Conservation (phyloP, 108 stramenopile genomes). For the Epipyxis sp. region DNA sequence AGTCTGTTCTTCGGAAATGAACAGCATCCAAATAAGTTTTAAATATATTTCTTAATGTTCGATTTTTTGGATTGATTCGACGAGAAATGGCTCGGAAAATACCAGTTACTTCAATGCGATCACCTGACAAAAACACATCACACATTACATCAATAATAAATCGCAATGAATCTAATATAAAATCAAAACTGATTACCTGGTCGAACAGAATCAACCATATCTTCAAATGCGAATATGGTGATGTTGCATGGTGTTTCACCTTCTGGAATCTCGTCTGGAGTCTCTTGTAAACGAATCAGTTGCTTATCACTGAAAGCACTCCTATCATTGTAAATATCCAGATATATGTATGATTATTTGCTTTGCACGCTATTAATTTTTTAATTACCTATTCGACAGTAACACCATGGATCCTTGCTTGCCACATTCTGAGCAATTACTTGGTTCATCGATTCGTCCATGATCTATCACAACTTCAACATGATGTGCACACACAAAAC, state of each 20-base stretch:
- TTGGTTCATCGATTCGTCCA: slow-evolving; percentile 86
- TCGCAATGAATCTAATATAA: slow-evolving; percentile 92
- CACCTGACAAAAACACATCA: no score
- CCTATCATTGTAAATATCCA: slow-evolving; percentile 94
- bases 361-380: slow-evolving; percentile 62
- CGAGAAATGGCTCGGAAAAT: slow-evolving; percentile 88
- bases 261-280: slow-evolving; percentile 92
- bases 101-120: slow-evolving; percentile 93
- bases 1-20: no score
- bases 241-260: slow-evolving; percentile 95
- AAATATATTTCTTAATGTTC: slow-evolving; percentile 82
- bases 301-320: slow-evolving; percentile 96
- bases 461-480: slow-evolving; percentile 83
- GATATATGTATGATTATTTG: no score
- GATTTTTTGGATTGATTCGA: slow-evolving; percentile 78
- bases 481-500: slow-evolving; percentile 73
- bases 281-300: slow-evolving; percentile 91
- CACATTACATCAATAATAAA: slow-evolving; percentile 48
- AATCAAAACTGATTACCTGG: slow-evolving; percentile 95
- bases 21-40: slow-evolving; percentile 96
- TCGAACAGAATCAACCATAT: slow-evolving; percentile 86
- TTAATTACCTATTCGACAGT: slow-evolving; percentile 37
- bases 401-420: slow-evolving; percentile 36
- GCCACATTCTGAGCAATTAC: slow-evolving; percentile 60
- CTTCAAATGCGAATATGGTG: slow-evolving; percentile 91